These are phyloP conservation scores for Hypoxylon perforatum DNA, from an alignment of 495 filamentous ascomycete genomes.

Conservation along the genomic window DNA sequence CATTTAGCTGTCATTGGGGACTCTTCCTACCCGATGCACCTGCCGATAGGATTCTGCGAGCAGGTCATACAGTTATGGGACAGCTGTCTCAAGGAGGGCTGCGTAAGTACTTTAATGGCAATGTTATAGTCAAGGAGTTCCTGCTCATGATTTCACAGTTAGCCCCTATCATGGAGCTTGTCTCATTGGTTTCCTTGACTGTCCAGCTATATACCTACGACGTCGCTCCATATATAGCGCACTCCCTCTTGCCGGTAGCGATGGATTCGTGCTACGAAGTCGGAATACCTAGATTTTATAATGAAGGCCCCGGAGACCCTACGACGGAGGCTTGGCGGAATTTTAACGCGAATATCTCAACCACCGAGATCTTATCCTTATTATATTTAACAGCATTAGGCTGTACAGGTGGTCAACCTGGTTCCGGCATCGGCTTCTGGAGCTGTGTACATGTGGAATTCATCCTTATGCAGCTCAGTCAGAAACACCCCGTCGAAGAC, in stretches of 20 bases:
- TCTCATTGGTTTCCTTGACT: slow-evolving; percentile 50
- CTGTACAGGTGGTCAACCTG: slow-evolving; percentile 42
- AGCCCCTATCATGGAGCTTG: slow-evolving; percentile 56
- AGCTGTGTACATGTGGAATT: slow-evolving; percentile 59
- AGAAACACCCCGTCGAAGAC: slow-evolving; percentile 57
- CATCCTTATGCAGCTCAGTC: slow-evolving; percentile 55
- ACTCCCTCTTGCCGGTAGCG: slow-evolving; percentile 55
- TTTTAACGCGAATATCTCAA: slow-evolving; percentile 49
- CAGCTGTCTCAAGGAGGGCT: slow-evolving; percentile 51
- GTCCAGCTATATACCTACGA: slow-evolving; percentile 52
- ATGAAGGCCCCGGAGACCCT: slow-evolving; percentile 39
- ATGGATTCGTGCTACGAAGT: slow-evolving; percentile 49
- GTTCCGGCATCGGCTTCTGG: slow-evolving; percentile 55
- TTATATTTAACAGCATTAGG: slow-evolving; percentile 54
- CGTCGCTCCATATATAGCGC: slow-evolving; percentile 56
- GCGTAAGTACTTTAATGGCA: slow-evolving; percentile 20
- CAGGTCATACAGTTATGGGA: slow-evolving; percentile 58
- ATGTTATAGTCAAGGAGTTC: not conserved
- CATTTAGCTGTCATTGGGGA: slow-evolving; percentile 52
- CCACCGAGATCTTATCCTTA: slow-evolving; percentile 52
- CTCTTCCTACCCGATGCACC: slow-evolving; percentile 48
- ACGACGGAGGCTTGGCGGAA: slow-evolving; percentile 34
- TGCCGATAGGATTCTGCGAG: slow-evolving; percentile 58
- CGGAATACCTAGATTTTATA: slow-evolving; percentile 44
- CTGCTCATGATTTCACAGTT: slow-evolving; percentile 43